Base-by-base conservation (phyloP, 2,329 filamentous ascomycete species). In the Cladosporium sp. region DNA sequence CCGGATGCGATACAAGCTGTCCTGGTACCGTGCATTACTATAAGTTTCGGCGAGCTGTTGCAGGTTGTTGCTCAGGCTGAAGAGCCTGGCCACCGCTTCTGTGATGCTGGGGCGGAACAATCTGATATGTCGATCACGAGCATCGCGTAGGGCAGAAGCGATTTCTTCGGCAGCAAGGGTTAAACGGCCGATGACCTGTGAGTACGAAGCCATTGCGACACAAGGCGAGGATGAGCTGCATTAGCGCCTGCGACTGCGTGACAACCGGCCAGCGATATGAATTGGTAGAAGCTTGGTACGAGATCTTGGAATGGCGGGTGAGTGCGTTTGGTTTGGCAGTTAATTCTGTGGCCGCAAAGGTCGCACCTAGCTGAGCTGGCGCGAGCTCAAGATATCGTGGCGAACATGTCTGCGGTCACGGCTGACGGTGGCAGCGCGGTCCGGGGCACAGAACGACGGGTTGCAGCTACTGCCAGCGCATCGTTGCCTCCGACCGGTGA, bases 101-200 rank as follows among this genome's bases (percentile, higher is more conserved):
- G 77, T 78, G 59, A 83, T 77, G 41, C 79, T 75, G 32, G 75
- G 72, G 59, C 75, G 68, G 49, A 78, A 71, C 7, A 77, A 74
- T 45, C 34, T 31, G 7, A 13, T n/a, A 10, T 42, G 16, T 37
- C 13, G 71, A 52, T 70, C 69, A 46, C 77, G 68, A 63, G 82
- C 80, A 40, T 67, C 61, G 55, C 70, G 69, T 55, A 83, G 72
- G 53, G 72, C 74, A 48, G 72, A 70, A 46, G 77, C 77, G 58
- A 77, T 73, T 45, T 80, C 76, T 62, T 81, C 75, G 56, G 77
- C 75, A 52, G 72, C 71, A 60, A 72, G 69, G 61, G 77, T 74
- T 57, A 73, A 64, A 49, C 65, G 63, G 53, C 61, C 58, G 76
- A 56, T 19, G 48, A 46, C 38, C 52, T 56, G 43, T 53, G 19